Percentiles rank a stretch among this genome's conserved stretches.
These are phyloP conservation scores for Trichomonas gallinae DNA, from an alignment of 208 protist genomes.

Conservation along the genomic window DNA sequence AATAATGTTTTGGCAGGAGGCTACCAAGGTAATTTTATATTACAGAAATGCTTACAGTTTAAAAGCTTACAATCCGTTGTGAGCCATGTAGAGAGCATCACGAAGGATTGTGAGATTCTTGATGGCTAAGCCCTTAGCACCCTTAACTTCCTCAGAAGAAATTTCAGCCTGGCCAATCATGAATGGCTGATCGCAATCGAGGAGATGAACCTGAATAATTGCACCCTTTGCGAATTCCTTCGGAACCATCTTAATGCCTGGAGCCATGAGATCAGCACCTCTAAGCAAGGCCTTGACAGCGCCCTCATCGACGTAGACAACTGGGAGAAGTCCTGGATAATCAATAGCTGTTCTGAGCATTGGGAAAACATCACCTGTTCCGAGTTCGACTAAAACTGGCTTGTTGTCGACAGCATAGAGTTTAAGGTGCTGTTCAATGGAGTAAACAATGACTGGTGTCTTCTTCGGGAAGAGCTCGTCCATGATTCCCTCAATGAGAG, in stretches of 20 bases:
- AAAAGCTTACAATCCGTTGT: background rate
- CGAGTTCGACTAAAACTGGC: background rate
- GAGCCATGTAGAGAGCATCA: background rate
- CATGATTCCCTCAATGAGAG: background rate
- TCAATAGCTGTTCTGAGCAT: background rate
- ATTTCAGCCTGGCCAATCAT: background rate
- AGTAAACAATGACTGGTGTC: background rate
- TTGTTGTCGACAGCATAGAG: background rate
- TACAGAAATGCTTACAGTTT: too few relatives aligned
- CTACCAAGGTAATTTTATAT: too few relatives aligned
- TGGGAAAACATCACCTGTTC: background rate
- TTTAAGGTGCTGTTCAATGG: background rate
- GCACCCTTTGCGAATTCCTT: background rate
- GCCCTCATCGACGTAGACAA: background rate
- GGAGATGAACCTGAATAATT: background rate
- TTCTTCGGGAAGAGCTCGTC: background rate
- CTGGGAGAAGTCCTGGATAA: background rate
- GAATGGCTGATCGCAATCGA: background rate
- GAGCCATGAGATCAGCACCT: background rate
- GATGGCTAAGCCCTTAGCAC: background rate
- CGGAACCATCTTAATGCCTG: background rate
- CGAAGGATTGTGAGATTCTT: background rate
- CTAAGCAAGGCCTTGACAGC: background rate
- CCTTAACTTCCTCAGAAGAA: background rate
- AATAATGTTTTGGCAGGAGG: too few relatives aligned